A percentile compares a stretch with the other conserved stretches of the same genome.
Evolutionary conservation across 2,329 filamentous ascomycete species (phyloP).

Genomic region (Zymoseptoria passerinii): DNA sequence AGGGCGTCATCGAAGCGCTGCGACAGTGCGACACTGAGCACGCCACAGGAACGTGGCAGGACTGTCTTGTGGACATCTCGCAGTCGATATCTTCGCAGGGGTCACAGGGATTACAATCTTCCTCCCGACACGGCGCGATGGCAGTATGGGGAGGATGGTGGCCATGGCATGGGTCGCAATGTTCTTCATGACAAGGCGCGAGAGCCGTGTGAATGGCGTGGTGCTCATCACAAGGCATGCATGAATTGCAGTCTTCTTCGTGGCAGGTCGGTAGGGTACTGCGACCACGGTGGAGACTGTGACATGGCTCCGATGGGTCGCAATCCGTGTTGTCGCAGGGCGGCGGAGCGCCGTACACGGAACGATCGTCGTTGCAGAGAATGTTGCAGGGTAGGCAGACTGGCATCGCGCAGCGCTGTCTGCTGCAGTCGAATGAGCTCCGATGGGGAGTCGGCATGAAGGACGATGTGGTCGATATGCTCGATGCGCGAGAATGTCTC

Average conservation of each 20-base stretch:
- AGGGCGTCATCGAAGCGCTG: conserved; percentile 14
- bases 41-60: conserved; percentile 7
- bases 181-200: neutral
- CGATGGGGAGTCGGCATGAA: conserved; percentile 7
- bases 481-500: conserved; percentile 7
- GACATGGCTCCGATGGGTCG: conserved; percentile 7
- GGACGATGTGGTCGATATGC: conserved; percentile 1
- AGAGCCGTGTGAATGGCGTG: neutral
- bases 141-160: neutral
- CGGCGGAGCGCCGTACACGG: conserved; percentile 8
- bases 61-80: conserved; percentile 11
- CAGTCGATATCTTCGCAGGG: conserved; percentile 18
- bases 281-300: neutral
- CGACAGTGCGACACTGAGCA: conserved; percentile 17
- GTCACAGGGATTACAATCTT: conserved; percentile 5
- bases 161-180: neutral
- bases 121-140: neutral
- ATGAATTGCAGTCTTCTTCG: neutral
- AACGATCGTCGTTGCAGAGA: conserved; percentile 17
- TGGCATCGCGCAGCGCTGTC: conserved; percentile 18
- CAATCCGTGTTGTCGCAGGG: conserved; percentile 14
- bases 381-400: conserved; percentile 20
- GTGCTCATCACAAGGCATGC: neutral
- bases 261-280: neutral
- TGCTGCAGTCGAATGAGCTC: conserved; percentile 17